Evolutionary conservation across 2,329 filamentous ascomycete species (phyloP).

Genomic region (Celoporthe dispersa): DNA sequence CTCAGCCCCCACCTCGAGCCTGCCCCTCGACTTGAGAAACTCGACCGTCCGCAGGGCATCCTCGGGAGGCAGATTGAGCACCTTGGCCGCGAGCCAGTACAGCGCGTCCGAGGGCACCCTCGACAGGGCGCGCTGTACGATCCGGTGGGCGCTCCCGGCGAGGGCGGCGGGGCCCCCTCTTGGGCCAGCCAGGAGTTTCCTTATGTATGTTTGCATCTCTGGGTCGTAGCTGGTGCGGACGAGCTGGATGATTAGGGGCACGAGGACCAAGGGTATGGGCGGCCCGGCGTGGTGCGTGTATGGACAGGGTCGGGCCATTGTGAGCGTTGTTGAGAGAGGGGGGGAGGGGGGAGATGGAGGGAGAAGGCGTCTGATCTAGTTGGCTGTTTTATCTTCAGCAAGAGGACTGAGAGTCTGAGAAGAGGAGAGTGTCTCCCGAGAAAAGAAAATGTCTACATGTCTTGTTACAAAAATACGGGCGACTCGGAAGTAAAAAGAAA

Average conservation of each 20-base stretch:
- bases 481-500: not conserved
- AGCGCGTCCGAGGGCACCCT: slow-evolving; percentile 24
- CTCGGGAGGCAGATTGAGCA: slow-evolving; percentile 23
- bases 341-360: too few relatives aligned
- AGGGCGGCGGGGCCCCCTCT: slow-evolving; percentile 19
- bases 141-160: slow-evolving; percentile 26
- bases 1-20: slow-evolving; percentile 1
- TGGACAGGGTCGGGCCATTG: slow-evolving; percentile 22
- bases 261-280: slow-evolving; percentile 23
- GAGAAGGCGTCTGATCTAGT: too few relatives aligned
- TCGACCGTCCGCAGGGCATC: slow-evolving; percentile 24
- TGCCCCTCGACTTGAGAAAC: slow-evolving; percentile 26
- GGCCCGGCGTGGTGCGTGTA: slow-evolving; percentile 13
- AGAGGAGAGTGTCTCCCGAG: not conserved
- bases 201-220: slow-evolving; percentile 15
- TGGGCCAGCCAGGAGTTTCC: not conserved
- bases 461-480: not conserved
- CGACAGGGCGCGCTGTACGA: slow-evolving; percentile 23
- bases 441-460: too few relatives aligned
- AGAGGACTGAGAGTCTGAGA: not conserved
- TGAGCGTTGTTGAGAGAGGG: too few relatives aligned
- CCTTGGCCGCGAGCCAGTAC: slow-evolving; percentile 27
- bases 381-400: too few relatives aligned
- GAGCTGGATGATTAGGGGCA: slow-evolving; percentile 26
- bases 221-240: slow-evolving; percentile 21